phyloP scores from a whole-genome alignment of 495 filamentous ascomycete genomes.

The Hypoxylon fuscum region DNA sequence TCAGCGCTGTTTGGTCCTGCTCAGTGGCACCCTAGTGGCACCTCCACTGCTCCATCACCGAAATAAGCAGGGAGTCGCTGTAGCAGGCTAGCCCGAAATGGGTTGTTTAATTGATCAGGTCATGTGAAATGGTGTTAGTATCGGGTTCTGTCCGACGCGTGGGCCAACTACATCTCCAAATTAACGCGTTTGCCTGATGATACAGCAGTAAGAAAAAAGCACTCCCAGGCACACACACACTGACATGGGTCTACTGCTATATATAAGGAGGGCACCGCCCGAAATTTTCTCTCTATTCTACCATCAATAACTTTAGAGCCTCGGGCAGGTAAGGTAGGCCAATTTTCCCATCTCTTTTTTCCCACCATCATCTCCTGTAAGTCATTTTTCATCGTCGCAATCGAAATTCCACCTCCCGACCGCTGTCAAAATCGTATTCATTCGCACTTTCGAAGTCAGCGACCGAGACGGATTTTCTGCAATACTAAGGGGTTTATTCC shows the following conservation, averaged over 20 bases:
- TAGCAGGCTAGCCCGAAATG: slow-evolving; percentile 31
- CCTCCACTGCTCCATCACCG: slow-evolving; percentile 23
- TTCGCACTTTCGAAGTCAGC: neutral
- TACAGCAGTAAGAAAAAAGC: slow-evolving; percentile 13
- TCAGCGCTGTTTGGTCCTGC: slow-evolving; percentile 7
- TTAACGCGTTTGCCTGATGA: slow-evolving; percentile 45
- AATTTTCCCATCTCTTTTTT: slow-evolving; percentile 18
- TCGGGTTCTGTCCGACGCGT: slow-evolving; percentile 42
- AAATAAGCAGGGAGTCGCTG: slow-evolving; percentile 22
- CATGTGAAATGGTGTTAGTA: slow-evolving; percentile 46
- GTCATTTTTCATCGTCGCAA: slow-evolving; percentile 13
- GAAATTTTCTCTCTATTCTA: slow-evolving; percentile 20
- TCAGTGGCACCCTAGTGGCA: slow-evolving; percentile 15
- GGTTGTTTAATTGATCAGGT: slow-evolving; percentile 33
- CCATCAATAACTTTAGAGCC: slow-evolving; percentile 25
- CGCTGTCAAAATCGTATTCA: neutral
- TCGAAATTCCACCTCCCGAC: slow-evolving; percentile 1
- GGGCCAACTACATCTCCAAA: slow-evolving; percentile 45
- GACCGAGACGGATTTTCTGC: slow-evolving; percentile 4
- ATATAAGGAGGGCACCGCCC: slow-evolving; percentile 43
- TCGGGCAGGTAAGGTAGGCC: slow-evolving; percentile 37
- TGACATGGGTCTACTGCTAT: slow-evolving; percentile 45
- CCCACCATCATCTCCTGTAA: slow-evolving; percentile 22
- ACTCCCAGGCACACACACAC: slow-evolving; percentile 17
- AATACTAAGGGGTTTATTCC: slow-evolving; percentile 6